These are phyloP conservation scores for Colletotrichum sp. DNA, from an alignment of 2,329 filamentous ascomycete genomes.

Conservation along the genomic window DNA sequence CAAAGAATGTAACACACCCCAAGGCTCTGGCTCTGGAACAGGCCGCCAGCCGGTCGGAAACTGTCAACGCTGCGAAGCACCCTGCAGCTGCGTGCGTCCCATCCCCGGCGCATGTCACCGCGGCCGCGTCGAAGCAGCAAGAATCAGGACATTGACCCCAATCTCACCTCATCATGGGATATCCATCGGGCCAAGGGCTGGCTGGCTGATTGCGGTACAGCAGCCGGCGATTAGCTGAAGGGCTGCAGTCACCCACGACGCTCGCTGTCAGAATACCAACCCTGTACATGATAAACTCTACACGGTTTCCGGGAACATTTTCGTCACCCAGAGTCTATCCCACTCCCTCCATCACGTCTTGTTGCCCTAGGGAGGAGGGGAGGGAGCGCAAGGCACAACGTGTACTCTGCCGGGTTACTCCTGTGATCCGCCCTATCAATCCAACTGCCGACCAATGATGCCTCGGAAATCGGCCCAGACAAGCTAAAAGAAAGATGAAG, in stretches of 20 bases:
- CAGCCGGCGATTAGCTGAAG: not conserved
- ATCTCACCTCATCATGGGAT: not conserved
- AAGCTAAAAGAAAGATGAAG: not conserved
- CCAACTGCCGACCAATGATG: not conserved
- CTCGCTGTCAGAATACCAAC: not conserved
- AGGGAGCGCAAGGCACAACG: not conserved
- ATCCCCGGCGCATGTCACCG: not conserved
- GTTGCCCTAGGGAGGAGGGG: not conserved
- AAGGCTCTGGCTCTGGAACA: not conserved
- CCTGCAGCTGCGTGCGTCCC: not conserved
- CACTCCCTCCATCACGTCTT: not conserved
- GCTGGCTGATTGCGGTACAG: not conserved
- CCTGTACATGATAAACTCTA: not conserved
- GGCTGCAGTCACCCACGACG: not conserved
- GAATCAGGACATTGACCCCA: not conserved
- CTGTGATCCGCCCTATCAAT: not conserved
- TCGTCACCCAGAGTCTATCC: not conserved
- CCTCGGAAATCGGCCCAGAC: not conserved
- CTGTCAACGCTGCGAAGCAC: not conserved
- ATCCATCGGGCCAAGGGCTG: not conserved
- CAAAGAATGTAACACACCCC: not conserved
- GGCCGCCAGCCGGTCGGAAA: not conserved
- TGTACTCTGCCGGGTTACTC: not conserved
- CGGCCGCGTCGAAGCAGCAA: not conserved
- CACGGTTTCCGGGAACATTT: not conserved